Percentiles rank a stretch among this genome's conserved stretches.
These are phyloP conservation scores for Pseudisothecium myosuroides DNA, from an alignment of 225 moss, liverwort and hornwort species.

Conservation along the genomic window DNA sequence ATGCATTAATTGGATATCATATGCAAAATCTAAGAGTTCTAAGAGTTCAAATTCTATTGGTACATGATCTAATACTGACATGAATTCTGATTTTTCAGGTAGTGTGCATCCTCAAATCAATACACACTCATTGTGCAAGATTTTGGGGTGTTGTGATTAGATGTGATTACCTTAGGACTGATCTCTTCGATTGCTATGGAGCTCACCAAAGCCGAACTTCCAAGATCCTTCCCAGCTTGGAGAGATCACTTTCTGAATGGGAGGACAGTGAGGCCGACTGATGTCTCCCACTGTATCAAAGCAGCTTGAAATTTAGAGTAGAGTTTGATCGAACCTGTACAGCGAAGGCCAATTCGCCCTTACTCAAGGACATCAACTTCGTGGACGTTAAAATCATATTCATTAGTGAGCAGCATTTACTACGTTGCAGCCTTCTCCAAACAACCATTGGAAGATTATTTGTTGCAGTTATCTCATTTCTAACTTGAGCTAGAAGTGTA, in stretches of 20 bases:
- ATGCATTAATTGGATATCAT: too few relatives aligned
- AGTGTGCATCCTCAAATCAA: neutral
- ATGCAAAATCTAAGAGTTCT: neutral
- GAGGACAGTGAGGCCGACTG: neutral
- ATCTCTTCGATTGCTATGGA: neutral
- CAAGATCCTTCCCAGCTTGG: neutral
- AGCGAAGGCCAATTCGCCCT: neutral
- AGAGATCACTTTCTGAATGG: neutral
- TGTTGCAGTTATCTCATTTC: neutral
- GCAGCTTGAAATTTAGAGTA: neutral
- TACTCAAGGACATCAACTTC: neutral
- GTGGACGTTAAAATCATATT: constrained; percentile 18
- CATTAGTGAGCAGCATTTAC: neutral
- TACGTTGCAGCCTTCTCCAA: neutral
- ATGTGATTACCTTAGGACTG: neutral
- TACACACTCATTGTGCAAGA: neutral
- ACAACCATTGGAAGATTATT: neutral
- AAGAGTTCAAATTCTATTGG: neutral
- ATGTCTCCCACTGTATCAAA: neutral
- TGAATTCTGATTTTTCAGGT: neutral
- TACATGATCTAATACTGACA: neutral
- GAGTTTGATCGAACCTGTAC: neutral
- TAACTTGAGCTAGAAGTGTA: neutral
- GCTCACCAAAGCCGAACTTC: neutral
- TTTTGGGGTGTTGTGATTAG: neutral